Base-by-base conservation (phyloP, 2,329 filamentous ascomycete species). In the Fusarium metavorans region DNA sequence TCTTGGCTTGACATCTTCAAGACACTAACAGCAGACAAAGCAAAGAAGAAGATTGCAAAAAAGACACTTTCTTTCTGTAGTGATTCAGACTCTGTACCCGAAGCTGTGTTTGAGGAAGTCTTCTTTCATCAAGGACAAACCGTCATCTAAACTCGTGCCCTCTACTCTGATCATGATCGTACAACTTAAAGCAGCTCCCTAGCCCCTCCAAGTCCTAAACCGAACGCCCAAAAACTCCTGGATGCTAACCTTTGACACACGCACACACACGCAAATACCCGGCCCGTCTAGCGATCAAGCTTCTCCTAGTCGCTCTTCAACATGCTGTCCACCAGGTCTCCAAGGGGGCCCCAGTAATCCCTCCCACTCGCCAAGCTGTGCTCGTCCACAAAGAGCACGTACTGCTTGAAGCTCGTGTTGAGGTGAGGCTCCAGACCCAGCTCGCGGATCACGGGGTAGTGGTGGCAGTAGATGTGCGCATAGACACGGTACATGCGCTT, bases 371-470 rank as follows among this genome's bases (percentile, higher is more conserved):
- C 95, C 77, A 99, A 86, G 77, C 91, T 92, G 85, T 98, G 97
- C 88, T 99, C 97, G 83, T 99, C 95, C 77, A 99, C 95, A 84
- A 99, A 99, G 68, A 99, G 90, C 72, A 99, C 97, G 81, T 98
- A 99, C 85, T 99, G 97, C 89, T 99, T 99, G 91, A 99, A 99
- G 85, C 95, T 97, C 16, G 97, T 99, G 85, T 99, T 99, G 76
- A 99, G 90, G 84, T 99, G 97, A 52, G 97, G 95, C 85, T 99
- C 97, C 68, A 99, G 90, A 25, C 97, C 97, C 43, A 99, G 90
- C 82, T 98, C 95, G 68, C 97, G 93, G 77, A 99, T 93, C 76
- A 99, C 95, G 39, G 95, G 95, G 85, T 99, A 99, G 87, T 99
- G 97, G 85, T 99, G 97, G 87, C 97, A 99, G 90, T 99, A 99